phyloP scores from a whole-genome alignment of 179 eudicot genomes.

The Heliamphora pulchella region DNA sequence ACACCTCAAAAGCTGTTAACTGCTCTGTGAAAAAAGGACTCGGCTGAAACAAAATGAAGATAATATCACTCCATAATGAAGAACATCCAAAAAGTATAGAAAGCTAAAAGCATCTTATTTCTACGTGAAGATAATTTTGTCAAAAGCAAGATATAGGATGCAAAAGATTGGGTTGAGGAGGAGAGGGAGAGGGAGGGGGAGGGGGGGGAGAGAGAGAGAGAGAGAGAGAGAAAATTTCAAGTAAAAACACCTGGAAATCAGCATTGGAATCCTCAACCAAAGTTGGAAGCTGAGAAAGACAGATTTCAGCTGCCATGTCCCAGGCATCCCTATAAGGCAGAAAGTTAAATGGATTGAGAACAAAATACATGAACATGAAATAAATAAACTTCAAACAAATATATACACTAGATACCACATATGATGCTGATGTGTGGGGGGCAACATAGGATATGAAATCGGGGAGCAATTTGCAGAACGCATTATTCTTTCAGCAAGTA shows the following conservation, averaged over 20 bases:
- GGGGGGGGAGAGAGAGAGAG: neutral
- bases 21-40: conserved; percentile 97
- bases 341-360: conserved; percentile 17
- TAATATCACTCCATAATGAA: neutral
- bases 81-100: neutral
- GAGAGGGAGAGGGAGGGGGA: neutral
- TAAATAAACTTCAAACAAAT: conserved; percentile 1
- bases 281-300: conserved; percentile 86
- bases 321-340: conserved; percentile 75
- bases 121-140: neutral
- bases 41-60: conserved; percentile 49
- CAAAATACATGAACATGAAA: conserved; percentile 13
- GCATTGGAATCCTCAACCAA: conserved; percentile 74
- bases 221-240: neutral
- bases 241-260: conserved; percentile 68
- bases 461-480: conserved; percentile 99
- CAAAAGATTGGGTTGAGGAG: neutral
- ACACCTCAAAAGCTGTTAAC: conserved; percentile 90
- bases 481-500: conserved; percentile 99
- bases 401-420: conserved; percentile 64
- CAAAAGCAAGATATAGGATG: neutral
- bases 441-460: conserved; percentile 81
- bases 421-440: conserved; percentile 98
- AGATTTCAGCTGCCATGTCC: conserved; percentile 99
- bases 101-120: neutral